These are phyloP conservation scores for Dissophora ornata DNA, from an alignment of 192 early-diverging fungal genomes.

Conservation along the genomic window DNA sequence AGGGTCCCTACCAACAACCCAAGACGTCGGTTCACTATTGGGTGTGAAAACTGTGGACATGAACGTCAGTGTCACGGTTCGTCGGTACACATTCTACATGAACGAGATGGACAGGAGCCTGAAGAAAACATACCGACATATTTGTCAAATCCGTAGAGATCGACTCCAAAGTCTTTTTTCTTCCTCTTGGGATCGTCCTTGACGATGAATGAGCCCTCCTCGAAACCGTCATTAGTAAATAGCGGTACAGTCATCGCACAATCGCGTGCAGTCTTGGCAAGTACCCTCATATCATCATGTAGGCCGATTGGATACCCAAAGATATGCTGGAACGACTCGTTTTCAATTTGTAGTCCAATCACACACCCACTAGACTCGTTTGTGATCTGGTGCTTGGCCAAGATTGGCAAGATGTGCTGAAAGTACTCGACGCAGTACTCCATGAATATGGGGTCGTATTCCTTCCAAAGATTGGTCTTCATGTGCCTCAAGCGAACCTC, in stretches of 20 bases:
- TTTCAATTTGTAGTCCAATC: conserved; percentile 85
- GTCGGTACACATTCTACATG: too few species aligned
- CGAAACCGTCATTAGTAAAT: conserved; percentile 88
- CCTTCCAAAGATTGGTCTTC: conserved; percentile 70
- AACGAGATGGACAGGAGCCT: background rate
- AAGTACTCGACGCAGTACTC: conserved; percentile 82
- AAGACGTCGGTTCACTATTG: conserved; percentile 61
- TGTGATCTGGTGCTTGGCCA: conserved; percentile 84
- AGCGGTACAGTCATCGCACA: conserved; percentile 81
- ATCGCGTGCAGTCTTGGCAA: conserved; percentile 81
- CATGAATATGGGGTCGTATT: conserved; percentile 76
- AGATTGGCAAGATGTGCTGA: conserved; percentile 76
- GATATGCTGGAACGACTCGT: conserved; percentile 75
- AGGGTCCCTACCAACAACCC: conserved; percentile 49
- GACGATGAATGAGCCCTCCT: conserved; percentile 72
- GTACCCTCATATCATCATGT: conserved; percentile 83
- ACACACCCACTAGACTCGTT: conserved; percentile 73
- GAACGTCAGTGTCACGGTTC: too few species aligned
- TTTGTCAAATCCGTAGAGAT: conserved; percentile 86
- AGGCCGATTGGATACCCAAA: conserved; percentile 75
- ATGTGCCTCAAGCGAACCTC: conserved; percentile 81
- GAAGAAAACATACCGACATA: conserved; percentile 66
- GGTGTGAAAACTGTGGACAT: conserved; percentile 71
- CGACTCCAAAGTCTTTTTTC: conserved; percentile 72
- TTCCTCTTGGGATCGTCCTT: conserved; percentile 43